Base-by-base conservation (phyloP, 176 grass and related monocot genomes). In the Stipa capillata region DNA sequence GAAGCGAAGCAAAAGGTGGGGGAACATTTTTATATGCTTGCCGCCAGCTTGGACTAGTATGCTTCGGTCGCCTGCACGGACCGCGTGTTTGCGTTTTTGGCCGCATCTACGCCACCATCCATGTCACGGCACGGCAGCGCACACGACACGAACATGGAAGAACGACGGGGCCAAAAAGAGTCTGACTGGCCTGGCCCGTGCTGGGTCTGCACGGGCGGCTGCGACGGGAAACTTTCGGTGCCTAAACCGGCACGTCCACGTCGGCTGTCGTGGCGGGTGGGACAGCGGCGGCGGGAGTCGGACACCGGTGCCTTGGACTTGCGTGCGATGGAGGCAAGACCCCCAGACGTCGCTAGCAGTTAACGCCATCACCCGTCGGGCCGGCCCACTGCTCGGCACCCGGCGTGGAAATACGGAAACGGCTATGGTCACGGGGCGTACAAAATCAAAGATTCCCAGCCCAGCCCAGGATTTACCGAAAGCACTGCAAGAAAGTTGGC, bases 191-290 rank as follows among this genome's bases (percentile, higher is more conserved):
- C 59, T 79, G 57, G 65, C 45, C 36, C 24, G 54, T 42, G 44
- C 76, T 35, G 11, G 32, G 61, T 45, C 83, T 77, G 18, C 13
- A 68, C 57, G 52, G 89, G 51, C 9, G 69, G 58, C 78, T 27
- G 82, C 32, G 18, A 39, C n/a, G 15, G 57, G 41, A 53, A 60
- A 52, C 86, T 92, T 89, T 89, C 86, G 90, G 90, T 69, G 49
- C 34, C 5, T 24, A 64, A 11, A 28, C 48, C 28, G 53, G 50
- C 55, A 12, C 37, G 69, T 87, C 83, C 58, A 74, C 79, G 60
- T 89, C 74, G 43, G 28, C 28, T 8, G 67, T 13, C 31, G 16
- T 27, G 57, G 33, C 42, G 16, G 20, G 77, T 80, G 76, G 77
- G 33, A 39, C 57, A 18, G 34, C 62, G 62, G 62, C 62, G 62